Conservation (phyloP, 257 asterid species). For the Capsicum baccatum region DNA sequence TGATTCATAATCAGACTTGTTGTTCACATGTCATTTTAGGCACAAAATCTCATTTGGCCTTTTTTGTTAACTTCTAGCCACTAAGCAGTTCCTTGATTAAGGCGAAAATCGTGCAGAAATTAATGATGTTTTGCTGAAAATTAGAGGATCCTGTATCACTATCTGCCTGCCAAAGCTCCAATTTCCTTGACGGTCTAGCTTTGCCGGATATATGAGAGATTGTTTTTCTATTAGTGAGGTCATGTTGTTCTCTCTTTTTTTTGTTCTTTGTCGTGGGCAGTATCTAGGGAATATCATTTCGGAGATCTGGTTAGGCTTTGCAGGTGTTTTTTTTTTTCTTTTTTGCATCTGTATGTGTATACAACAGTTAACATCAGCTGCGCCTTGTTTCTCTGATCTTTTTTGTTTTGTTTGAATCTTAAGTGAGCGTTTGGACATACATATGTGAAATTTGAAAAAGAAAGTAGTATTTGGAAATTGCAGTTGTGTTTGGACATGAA, state of each 20-base stretch:
- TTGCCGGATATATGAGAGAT: background rate
- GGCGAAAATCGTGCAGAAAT: conserved; percentile 1
- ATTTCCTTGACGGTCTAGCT: background rate
- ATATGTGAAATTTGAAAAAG: no score
- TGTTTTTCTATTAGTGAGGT: background rate
- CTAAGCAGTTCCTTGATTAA: background rate
- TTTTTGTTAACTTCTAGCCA: background rate
- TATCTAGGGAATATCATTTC: background rate
- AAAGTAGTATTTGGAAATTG: no score
- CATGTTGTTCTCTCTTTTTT: background rate
- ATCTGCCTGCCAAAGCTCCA: background rate
- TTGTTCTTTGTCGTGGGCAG: background rate
- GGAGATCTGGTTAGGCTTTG: background rate
- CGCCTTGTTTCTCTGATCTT: background rate
- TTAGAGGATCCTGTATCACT: conserved; percentile 1
- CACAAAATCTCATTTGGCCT: background rate
- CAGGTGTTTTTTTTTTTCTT: background rate
- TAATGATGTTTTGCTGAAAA: background rate
- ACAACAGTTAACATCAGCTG: background rate
- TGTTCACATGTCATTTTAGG: background rate
- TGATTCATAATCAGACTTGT: background rate
- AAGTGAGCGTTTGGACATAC: background rate
- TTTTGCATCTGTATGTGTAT: no score
- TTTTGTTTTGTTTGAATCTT: background rate
- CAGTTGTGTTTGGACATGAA: no score